Evolutionary conservation across 176 grass and related monocot genomes (phyloP).

Genomic region (Rhynchospora tenuis): DNA sequence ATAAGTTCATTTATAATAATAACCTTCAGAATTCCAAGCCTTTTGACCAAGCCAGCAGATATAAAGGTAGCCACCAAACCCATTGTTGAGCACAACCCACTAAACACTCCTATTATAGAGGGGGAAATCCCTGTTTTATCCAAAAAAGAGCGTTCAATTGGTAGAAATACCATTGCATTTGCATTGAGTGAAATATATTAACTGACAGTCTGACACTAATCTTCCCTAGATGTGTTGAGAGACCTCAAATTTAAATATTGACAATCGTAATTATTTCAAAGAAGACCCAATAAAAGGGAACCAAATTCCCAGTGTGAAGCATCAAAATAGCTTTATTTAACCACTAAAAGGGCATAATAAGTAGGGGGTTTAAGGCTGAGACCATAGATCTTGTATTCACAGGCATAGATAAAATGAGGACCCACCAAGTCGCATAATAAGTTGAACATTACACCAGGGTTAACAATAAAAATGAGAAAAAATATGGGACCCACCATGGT

Average conservation of each 20-base stretch:
- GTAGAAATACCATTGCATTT: background rate
- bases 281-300: background rate
- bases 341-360: background rate
- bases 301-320: background rate
- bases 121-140: constrained; percentile 65
- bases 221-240: background rate
- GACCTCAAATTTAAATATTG: too few relatives aligned
- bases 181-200: background rate
- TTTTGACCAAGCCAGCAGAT: constrained; percentile 79
- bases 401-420: background rate
- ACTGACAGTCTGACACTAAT: background rate
- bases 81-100: constrained; percentile 91
- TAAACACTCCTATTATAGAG: constrained; percentile 82
- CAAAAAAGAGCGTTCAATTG: background rate
- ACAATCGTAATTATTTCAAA: too few relatives aligned
- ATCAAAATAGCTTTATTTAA: background rate
- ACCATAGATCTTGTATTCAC: background rate
- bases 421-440: background rate
- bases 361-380: background rate
- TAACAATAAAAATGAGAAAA: background rate
- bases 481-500: constrained; percentile 59
- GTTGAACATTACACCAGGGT: background rate
- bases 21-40: constrained; percentile 93
- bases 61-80: constrained; percentile 89
- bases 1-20: background rate